Evolutionary conservation across 331 rosid species (phyloP).

Genomic region (Cydonia oblonga): DNA sequence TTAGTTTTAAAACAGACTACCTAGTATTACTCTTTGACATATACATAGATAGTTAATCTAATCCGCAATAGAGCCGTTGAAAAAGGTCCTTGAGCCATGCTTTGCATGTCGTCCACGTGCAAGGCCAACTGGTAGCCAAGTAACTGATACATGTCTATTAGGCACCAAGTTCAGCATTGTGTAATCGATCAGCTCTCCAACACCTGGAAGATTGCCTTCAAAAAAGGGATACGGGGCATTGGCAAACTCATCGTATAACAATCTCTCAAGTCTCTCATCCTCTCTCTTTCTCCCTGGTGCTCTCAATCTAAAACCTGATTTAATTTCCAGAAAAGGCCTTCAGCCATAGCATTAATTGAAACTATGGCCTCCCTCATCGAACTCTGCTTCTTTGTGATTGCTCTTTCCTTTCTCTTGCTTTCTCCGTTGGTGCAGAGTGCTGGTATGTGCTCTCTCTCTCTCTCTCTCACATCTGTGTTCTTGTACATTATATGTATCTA

Average conservation of each 20-base stretch:
- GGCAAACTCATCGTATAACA: not conserved
- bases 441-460: constrained; percentile 19
- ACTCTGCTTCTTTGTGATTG: constrained; percentile 22
- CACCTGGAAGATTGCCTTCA: constrained; percentile 13
- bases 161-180: not conserved
- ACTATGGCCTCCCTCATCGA: constrained; percentile 36
- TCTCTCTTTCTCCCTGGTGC: not conserved
- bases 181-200: not conserved
- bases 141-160: constrained; percentile 22
- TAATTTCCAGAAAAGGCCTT: not conserved
- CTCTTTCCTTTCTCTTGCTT: constrained; percentile 25
- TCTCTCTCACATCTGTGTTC: not conserved
- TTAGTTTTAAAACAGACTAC: too few relatives aligned
- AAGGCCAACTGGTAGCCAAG: not conserved
- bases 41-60: too few relatives aligned
- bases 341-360: not conserved
- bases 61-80: too few relatives aligned
- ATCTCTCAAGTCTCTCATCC: too few relatives aligned
- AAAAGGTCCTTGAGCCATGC: not conserved
- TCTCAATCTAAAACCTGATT: not conserved
- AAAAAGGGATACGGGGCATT: not conserved
- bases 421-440: constrained; percentile 18
- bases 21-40: too few relatives aligned
- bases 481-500: not conserved
- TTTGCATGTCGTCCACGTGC: constrained; percentile 64